A percentile compares a stretch with the other conserved stretches of the same genome.
phyloP scores from a whole-genome alignment of 768 basidiomycete species.

The Leccinum pellstonianum region DNA sequence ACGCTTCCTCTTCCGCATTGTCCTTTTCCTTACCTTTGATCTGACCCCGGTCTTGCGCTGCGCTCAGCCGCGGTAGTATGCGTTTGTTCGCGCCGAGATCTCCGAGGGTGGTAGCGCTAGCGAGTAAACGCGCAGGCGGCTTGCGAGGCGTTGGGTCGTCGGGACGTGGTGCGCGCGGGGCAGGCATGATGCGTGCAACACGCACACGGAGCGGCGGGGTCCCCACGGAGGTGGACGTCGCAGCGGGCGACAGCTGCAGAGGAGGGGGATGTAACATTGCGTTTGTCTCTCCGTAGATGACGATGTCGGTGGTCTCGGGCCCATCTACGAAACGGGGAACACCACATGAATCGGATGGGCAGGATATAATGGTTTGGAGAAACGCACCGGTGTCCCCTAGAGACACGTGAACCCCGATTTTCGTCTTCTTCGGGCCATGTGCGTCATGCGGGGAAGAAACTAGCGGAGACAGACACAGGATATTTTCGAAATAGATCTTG shows the following conservation, averaged over 20 bases:
- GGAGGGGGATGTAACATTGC: constrained; percentile 10
- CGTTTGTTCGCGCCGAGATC: constrained; percentile 24
- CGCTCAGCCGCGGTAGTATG: no score
- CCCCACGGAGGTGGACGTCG: constrained; percentile 22
- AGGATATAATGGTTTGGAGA: background rate
- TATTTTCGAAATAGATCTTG: constrained; percentile 68
- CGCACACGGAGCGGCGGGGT: constrained; percentile 36
- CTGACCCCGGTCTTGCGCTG: no score
- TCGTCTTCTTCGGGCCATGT: constrained; percentile 34
- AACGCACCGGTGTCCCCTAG: constrained; percentile 62
- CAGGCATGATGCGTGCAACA: constrained; percentile 57
- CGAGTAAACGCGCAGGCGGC: constrained; percentile 44
- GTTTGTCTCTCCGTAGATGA: constrained; percentile 48
- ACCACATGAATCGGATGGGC: background rate
- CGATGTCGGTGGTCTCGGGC: constrained; percentile 64
- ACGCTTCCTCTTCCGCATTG: no score
- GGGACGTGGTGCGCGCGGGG: constrained; percentile 53
- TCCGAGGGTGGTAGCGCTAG: constrained; percentile 3
- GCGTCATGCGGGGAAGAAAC: constrained; percentile 21
- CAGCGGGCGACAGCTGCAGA: constrained; percentile 9
- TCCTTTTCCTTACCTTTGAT: no score
- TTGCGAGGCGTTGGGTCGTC: constrained; percentile 78
- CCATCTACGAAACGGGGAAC: constrained; percentile 42
- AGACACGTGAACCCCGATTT: constrained; percentile 62
- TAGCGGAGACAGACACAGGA: constrained; percentile 53